These are phyloP conservation scores for Cornus kousa DNA, from an alignment of 148 eudicot species.

Conservation along the genomic window DNA sequence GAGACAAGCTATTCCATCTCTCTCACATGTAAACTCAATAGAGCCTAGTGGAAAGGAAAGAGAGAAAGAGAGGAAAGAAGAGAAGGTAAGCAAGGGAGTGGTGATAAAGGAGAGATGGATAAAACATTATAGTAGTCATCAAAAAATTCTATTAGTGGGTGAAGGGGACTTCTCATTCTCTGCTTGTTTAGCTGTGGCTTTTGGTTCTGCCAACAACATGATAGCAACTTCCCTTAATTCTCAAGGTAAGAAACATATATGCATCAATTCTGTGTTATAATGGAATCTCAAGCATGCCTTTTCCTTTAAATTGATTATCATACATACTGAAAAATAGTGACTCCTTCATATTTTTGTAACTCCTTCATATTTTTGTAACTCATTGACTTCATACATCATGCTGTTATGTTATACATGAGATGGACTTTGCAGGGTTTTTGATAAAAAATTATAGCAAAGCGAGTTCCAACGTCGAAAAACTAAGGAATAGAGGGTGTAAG, in stretches of 20 bases:
- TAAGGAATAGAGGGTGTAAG: not conserved
- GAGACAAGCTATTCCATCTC: not conserved
- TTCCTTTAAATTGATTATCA: not conserved
- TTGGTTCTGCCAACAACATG: slow-evolving; percentile 6
- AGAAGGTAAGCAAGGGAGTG: not conserved
- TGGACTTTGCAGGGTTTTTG: not conserved
- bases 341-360: not conserved
- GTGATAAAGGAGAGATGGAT: slow-evolving; percentile 13
- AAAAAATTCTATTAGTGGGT: slow-evolving; percentile 16
- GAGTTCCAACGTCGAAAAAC: not conserved
- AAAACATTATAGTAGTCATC: slow-evolving; percentile 5
- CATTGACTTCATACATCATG: not conserved
- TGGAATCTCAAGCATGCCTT: not conserved
- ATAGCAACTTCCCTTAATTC: slow-evolving; percentile 2
- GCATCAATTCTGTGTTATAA: too few species aligned
- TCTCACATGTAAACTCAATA: not conserved
- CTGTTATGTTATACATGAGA: not conserved
- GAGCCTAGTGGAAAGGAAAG: not conserved
- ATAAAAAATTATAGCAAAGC: not conserved
- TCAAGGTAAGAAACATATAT: not conserved
- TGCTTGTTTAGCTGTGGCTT: slow-evolving; percentile 9
- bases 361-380: too few species aligned
- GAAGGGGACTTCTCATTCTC: slow-evolving; percentile 25
- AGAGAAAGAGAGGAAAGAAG: not conserved
- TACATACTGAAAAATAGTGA: not conserved